phyloP scores from a whole-genome alignment of 768 basidiomycete genomes.

The Mycena galopus region DNA sequence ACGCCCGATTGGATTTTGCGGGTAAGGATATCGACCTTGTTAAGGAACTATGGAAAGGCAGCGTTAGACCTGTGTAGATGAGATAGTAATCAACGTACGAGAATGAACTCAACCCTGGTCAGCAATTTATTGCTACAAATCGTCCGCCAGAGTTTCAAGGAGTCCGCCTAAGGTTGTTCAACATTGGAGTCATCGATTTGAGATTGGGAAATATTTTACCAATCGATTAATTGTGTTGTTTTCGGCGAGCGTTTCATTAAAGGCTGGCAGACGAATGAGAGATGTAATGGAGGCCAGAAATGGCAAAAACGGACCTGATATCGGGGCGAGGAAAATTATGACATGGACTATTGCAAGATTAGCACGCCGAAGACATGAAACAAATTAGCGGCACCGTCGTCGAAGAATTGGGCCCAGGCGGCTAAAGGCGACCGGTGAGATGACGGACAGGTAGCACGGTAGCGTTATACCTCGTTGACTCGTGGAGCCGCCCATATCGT shows the following conservation, averaged over 20 bases:
- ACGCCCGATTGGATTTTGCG: conserved; percentile 65
- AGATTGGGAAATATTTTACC: conserved; percentile 46
- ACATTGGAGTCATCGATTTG: conserved; percentile 1
- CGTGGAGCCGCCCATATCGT: conserved; percentile 75
- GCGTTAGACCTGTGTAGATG: background rate
- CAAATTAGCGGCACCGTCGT: conserved; percentile 61
- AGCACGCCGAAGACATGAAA: background rate
- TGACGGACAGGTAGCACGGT: background rate
- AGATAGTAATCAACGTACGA: conserved; percentile 39
- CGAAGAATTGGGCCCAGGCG: conserved; percentile 79
- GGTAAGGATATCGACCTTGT: conserved; percentile 73
- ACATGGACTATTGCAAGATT: conserved; percentile 60
- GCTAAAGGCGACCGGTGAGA: conserved; percentile 47
- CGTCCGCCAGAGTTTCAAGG: conserved; percentile 69
- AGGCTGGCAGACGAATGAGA: conserved; percentile 49
- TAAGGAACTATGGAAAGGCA: conserved; percentile 57
- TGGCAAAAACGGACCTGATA: conserved; percentile 50
- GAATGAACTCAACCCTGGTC: conserved; percentile 64
- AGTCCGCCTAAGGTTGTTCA: conserved; percentile 58
- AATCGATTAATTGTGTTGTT: conserved; percentile 71
- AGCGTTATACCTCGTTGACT: conserved; percentile 64
- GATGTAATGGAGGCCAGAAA: background rate
- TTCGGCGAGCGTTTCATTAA: conserved; percentile 73
- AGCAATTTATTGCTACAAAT: conserved; percentile 72
- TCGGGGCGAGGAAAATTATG: conserved; percentile 76